Evolutionary conservation across 164 flowering plant genomes (phyloP).

Genomic region (Magnolia sinica): DNA sequence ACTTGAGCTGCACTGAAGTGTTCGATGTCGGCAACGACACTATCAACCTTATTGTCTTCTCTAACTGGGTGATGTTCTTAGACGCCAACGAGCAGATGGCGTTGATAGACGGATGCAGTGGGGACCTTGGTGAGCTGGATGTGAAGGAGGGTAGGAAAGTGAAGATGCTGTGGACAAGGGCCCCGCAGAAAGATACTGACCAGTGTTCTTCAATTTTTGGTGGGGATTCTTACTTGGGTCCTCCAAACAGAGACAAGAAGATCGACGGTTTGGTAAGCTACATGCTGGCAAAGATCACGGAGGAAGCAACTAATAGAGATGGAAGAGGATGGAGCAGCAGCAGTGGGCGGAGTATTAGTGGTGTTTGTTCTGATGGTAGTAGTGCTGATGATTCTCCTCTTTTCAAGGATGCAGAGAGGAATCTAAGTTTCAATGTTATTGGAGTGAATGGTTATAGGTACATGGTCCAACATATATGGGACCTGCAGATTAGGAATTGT

Average conservation of each 20-base stretch:
- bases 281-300: constrained; percentile 12
- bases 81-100: too few relatives aligned
- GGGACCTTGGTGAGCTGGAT: too few relatives aligned
- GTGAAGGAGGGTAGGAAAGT: not conserved
- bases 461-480: constrained; percentile 15
- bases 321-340: constrained; percentile 16
- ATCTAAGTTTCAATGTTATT: constrained; percentile 15
- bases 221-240: constrained; percentile 7
- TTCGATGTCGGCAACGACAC: constrained; percentile 8
- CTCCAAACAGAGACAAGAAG: constrained; percentile 13
- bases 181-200: not conserved
- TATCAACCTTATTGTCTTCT: constrained; percentile 10
- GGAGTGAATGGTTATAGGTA: constrained; percentile 15
- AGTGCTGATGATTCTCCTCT: constrained; percentile 8
- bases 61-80: constrained; percentile 1
- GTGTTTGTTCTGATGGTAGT: not conserved
- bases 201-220: constrained; percentile 11
- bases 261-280: constrained; percentile 14
- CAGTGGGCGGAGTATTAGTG: not conserved
- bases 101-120: too few relatives aligned
- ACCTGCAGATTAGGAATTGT: constrained; percentile 2
- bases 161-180: constrained; percentile 19
- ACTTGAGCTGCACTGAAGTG: constrained; percentile 10
- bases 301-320: constrained; percentile 14
- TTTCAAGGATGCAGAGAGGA: constrained; percentile 10